Base-by-base conservation (phyloP, 1,284 basidiomycete species). In the Rhodofomes roseus region DNA sequence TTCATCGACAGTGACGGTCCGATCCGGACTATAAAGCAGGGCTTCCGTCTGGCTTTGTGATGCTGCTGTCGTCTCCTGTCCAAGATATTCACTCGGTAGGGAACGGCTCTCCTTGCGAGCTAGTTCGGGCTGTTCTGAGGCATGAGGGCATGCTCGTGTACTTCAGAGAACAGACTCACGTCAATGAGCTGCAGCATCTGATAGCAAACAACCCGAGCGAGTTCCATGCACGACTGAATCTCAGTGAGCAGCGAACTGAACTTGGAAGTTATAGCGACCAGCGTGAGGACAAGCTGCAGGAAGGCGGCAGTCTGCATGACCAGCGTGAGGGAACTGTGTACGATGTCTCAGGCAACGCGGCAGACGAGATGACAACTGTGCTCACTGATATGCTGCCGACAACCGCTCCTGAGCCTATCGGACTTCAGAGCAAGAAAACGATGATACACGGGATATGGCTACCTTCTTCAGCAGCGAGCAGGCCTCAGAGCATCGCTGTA, bases 231-330 rank as follows among this genome's bases (percentile, higher is more conserved):
- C 16, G 78, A 73, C 2, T 70, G 65, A 2, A 87, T 60, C 56
- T 85, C 82, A 36, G 70, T 68, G 18, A 78, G 69, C n/a, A 90
- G 66, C 1, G 71, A 66, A 36, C 74, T 74, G 64, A 89, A 71
- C 58, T 90, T 80, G 1, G 87, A 86, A 39, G 79, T 75, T 48
- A 90, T 79, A 8, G 84, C 85, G 22, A 78, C 74, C 37, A 92
- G 75, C 2, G 82, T 77, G 34, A 92, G 67, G 14, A 87, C 74
- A 11, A 90, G 67, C 61, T 89, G 86, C 4, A 89, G 74, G 66
- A 92, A 92, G 20, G 87, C 85, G 16, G 86, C 89, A 0, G 82
- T 81, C 68, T 88, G 86, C 77, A 91, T 82, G 52, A 82, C 81
- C 23, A 86, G 74, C 34, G 77, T 73, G 59, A 90, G 83, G 34